Evolutionary conservation across 768 basidiomycete species (phyloP), one percentile per base, ranked within the genome.

Genomic region (Leucosporidium yakuticum): DNA sequence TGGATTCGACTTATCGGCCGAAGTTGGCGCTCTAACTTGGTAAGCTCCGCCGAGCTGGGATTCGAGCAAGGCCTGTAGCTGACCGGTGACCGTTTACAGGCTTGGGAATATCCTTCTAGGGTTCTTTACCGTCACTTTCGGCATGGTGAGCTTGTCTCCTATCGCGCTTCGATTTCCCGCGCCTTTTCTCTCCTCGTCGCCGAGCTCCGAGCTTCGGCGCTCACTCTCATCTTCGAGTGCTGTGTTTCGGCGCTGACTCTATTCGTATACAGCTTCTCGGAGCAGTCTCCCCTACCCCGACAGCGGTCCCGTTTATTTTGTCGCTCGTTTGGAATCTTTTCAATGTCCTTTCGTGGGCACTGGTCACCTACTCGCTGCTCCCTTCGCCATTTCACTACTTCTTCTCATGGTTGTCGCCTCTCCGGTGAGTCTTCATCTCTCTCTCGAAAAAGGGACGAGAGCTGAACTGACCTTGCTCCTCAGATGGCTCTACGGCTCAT

Each of bases 71-170:
- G 8, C 11, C 9, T 3, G 2, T 31, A 23, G 4, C 31, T 53
- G 27, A 14, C 31, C 29, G 51, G 4, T 1, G 32, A 48, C 4
- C 19, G 5, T 20, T 51, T 55, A 48, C 34, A 69, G 31, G 32
- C 15, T 12, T 67, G 85, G 51, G 6, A 36, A 36, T 12, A 79
- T 83, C 50, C 75, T 90, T 31, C 86, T 86, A 73, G 81, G 81
- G 3, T 87, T 89, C 3, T 80, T 91, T 47, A 79, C 91, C 73
- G 70, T 8, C 5, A 63, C 62, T 0, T 64, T 50, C 25, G 65
- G 62, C 20, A 32, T 48, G 14, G 50, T 65, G 23, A 14, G 64
- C 51, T n/a, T 48, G 4, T 3, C 32, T n/a, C n/a, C n/a, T n/a
- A n/a, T n/a, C n/a, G n/a, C n/a, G n/a, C n/a, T n/a, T n/a, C n/a